Evolutionary conservation across 2,329 filamentous ascomycete genomes (phyloP), one percentile per base, ranked within the genome.

Genomic region (Beauveria sp.): DNA sequence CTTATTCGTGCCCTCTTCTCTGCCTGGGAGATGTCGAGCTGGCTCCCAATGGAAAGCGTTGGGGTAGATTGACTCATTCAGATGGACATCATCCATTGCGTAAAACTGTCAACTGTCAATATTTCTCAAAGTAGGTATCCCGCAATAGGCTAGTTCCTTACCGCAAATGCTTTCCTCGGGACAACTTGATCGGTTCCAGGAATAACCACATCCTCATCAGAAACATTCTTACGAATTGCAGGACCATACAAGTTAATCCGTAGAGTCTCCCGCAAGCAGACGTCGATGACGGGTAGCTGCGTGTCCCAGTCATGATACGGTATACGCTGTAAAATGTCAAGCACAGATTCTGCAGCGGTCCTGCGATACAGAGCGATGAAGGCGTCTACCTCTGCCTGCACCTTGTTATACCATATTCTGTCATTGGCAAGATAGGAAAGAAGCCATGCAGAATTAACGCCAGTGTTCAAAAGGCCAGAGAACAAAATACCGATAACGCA

Each of bases 401-500:
- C 71, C 52, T 74, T 72, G 12, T 61, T 64, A 42, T 76, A 74
- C 84, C 84, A 79, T 58, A 77, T 61, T 18, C 75, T 69, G 66
- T 81, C 67, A 58, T 76, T 62, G 59, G 80, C 69, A 58, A 86
- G 73, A 73, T 81, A 76, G 68, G 77, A 63, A 63, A 85, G 68
- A 63, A 84, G 71, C 75, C 78, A 84, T 2, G 78, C 77, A 1
- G 79, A 78, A 64, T 82, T 84, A 67, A 83, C 77, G 45, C 81
- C 81, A 26, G 73, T 81, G 70, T 85, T 86, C n/a, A 84, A 65
- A 40, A 81, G 72, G n/a, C 82, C 82, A 1, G 82, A 82, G 66
- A 82, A 84, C 3, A 86, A 70, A 0, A 80, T 72, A 14, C 78
- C 77, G n/a, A 85, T 71, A 40, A 83, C 73, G 68, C 84, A 83